These are phyloP conservation scores for Fusarium newnesense DNA, from an alignment of 2,329 filamentous ascomycete genomes.

Conservation along the genomic window DNA sequence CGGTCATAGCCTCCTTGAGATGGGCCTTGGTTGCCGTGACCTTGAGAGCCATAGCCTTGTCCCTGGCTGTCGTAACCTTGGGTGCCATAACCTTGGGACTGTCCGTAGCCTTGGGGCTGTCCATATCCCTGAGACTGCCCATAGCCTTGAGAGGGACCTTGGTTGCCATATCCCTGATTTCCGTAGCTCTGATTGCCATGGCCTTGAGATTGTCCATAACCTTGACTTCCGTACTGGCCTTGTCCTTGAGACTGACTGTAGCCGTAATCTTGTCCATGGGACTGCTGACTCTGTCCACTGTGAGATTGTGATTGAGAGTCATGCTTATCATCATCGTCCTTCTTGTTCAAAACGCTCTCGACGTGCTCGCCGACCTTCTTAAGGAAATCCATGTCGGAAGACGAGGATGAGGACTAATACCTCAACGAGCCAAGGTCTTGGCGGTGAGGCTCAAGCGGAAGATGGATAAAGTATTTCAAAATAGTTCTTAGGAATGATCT, in stretches of 20 bases:
- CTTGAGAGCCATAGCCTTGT: conserved; percentile 39
- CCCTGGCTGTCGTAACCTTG: neutral
- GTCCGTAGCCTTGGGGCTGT: neutral
- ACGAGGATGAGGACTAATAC: neutral
- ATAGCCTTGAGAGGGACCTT: conserved; percentile 39
- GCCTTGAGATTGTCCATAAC: conserved; percentile 1
- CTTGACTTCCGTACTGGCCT: conserved; percentile 7
- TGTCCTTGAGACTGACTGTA: conserved; percentile 19
- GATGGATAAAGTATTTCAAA: neutral
- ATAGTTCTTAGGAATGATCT: neutral
- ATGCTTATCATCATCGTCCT: conserved; percentile 49
- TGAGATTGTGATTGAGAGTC: conserved; percentile 55
- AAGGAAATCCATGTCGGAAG: conserved; percentile 49
- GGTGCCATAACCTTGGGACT: neutral
- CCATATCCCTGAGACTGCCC: conserved; percentile 4
- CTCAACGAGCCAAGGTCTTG: neutral
- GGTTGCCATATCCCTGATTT: neutral
- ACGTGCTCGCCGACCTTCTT: conserved; percentile 44
- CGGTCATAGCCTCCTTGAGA: conserved; percentile 11
- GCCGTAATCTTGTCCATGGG: conserved; percentile 41
- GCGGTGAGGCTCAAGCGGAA: neutral
- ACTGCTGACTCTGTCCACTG: conserved; percentile 2
- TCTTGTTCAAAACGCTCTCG: conserved; percentile 45
- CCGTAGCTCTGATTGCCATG: conserved; percentile 1
- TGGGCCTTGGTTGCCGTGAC: neutral